Conservation (phyloP, 2,329 filamentous ascomycete genomes). For the Aspergillus fumigatiaffinis region DNA sequence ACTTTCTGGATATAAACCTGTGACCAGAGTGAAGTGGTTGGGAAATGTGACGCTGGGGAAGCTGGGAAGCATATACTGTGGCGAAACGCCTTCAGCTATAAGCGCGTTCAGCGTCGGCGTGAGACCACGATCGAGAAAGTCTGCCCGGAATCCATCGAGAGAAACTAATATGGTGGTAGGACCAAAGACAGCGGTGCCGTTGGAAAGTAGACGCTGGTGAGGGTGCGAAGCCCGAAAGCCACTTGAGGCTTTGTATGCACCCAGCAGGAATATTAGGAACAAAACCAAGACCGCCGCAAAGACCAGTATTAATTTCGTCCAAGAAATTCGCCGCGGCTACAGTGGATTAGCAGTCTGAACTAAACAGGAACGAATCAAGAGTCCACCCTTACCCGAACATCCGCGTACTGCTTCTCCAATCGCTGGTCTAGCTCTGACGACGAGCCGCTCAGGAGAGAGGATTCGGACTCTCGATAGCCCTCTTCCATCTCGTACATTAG, state of each 20-base stretch:
- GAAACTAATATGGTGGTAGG: constrained; percentile 93
- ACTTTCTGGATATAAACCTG: constrained; percentile 85
- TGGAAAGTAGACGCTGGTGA: constrained; percentile 48
- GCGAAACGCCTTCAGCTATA: constrained; percentile 78
- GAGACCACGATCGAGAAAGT: constrained; percentile 78
- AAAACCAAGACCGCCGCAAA: constrained; percentile 48
- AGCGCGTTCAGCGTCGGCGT: constrained; percentile 80
- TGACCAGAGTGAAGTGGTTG: constrained; percentile 91
- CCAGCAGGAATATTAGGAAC: constrained; percentile 53
- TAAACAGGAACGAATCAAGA: constrained; percentile 7
- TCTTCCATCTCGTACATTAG: constrained; percentile 92
- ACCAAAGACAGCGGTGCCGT: constrained; percentile 83
- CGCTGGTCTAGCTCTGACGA: constrained; percentile 52
- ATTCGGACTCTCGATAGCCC: constrained; percentile 62
- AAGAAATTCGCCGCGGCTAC: constrained; percentile 22
- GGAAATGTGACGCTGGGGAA: constrained; percentile 97
- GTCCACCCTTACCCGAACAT: constrained; percentile 24
- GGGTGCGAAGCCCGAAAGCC: constrained; percentile 26
- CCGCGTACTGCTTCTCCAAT: constrained; percentile 28
- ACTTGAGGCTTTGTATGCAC: constrained; percentile 54
- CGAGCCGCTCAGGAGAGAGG: constrained; percentile 56
- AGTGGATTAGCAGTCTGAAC: neutral
- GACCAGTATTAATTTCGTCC: constrained; percentile 35
- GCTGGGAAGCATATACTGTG: constrained; percentile 86
- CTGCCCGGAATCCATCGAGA: constrained; percentile 90